Percentiles rank a stretch among this genome's conserved stretches.
phyloP scores from a whole-genome alignment of 192 early-diverging fungal species.

The Podila clonocystis region DNA sequence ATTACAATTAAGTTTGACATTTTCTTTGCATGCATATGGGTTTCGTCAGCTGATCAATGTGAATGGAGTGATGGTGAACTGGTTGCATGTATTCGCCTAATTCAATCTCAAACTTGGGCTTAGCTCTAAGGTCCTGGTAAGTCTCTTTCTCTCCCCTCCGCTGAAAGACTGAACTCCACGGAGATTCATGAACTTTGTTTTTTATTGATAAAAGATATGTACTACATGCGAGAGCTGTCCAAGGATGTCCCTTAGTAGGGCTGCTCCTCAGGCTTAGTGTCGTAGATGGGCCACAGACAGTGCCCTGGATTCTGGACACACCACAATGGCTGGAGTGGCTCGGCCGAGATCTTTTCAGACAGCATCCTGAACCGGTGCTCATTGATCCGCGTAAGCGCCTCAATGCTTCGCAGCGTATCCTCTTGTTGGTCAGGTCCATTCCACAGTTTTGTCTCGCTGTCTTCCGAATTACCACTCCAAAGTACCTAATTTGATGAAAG shows the following conservation, averaged over 20 bases:
- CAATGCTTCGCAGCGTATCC: conserved; percentile 62
- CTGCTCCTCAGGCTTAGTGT: conserved; percentile 15
- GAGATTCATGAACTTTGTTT: too few species aligned
- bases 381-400: conserved; percentile 72
- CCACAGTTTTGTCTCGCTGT: conserved; percentile 56
- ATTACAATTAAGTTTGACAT: too few species aligned
- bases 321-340: conserved; percentile 82
- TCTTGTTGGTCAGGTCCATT: conserved; percentile 52
- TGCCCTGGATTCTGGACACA: conserved; percentile 68
- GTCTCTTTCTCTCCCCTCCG: too few species aligned
- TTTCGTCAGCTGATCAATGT: too few species aligned
- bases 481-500: conserved; percentile 28
- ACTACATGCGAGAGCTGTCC: neutral
- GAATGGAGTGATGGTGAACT: too few species aligned
- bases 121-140: too few species aligned
- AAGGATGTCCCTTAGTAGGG: conserved; percentile 4
- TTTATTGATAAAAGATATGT: neutral
- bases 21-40: too few species aligned
- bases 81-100: too few species aligned
- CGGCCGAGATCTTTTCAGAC: conserved; percentile 69
- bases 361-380: conserved; percentile 80
- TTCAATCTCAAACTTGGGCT: too few species aligned
- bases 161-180: too few species aligned
- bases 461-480: conserved; percentile 69
- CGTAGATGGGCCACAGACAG: conserved; percentile 39